Evolutionary conservation across 176 grass and related monocot species (phyloP).

Genomic region (Aegilops bicornis): DNA sequence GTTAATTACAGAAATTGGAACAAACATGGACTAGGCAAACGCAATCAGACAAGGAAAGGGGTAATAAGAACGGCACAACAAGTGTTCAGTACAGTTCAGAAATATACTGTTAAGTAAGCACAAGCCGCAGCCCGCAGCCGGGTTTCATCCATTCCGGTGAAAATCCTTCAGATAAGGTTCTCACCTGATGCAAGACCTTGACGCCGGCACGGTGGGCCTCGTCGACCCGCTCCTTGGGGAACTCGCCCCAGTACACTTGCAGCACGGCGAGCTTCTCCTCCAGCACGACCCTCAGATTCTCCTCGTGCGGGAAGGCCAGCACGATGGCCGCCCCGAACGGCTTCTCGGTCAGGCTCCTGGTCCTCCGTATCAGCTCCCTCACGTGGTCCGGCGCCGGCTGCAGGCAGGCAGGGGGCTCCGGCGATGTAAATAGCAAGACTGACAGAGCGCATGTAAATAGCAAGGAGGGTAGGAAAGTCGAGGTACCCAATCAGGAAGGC

Average conservation of each 20-base stretch:
- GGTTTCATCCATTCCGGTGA: not conserved
- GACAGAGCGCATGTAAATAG: not conserved
- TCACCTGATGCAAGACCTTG: conserved; percentile 93
- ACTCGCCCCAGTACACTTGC: conserved; percentile 95
- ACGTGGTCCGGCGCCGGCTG: conserved; percentile 84
- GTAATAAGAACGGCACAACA: not conserved
- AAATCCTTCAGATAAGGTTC: not conserved
- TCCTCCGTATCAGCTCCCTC: conserved; percentile 66
- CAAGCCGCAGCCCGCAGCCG: not conserved
- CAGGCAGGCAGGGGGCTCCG: not conserved
- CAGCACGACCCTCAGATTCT: conserved; percentile 79
- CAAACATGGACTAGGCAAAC: not conserved
- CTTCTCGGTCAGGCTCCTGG: conserved; percentile 67
- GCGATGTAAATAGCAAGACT: not conserved
- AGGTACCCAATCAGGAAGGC: conserved; percentile 83
- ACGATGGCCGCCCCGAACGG: conserved; percentile 78
- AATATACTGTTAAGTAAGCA: not conserved
- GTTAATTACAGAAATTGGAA: not conserved
- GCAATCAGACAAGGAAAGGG: not conserved
- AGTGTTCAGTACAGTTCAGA: not conserved
- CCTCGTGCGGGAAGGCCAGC: conserved; percentile 69
- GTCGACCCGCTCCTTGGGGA: conserved; percentile 60
- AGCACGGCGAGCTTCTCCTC: conserved; percentile 80
- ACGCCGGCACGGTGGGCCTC: conserved; percentile 79
- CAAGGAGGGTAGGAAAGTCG: not conserved